phyloP scores from a whole-genome alignment of 768 basidiomycete species.

The Chalciporus chontae region DNA sequence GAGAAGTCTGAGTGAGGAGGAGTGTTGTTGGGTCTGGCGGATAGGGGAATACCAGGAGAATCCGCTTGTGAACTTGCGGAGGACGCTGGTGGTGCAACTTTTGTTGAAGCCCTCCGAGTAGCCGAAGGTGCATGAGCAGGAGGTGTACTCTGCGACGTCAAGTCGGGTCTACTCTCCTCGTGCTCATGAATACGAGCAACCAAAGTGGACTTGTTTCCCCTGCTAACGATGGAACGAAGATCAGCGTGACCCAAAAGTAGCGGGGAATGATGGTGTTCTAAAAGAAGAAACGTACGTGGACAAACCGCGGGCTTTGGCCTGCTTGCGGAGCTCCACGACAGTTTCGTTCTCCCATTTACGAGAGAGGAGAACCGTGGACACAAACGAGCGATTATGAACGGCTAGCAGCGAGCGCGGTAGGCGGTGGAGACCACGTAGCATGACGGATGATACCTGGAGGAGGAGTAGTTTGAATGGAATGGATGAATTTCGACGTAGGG shows the following conservation, averaged over 20 bases:
- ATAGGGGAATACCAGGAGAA: slow-evolving; percentile 43
- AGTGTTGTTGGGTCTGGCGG: slow-evolving; percentile 19
- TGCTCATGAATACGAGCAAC: slow-evolving; percentile 52
- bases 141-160: slow-evolving; percentile 13
- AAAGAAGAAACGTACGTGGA: slow-evolving; percentile 41
- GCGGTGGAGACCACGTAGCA: slow-evolving; percentile 28
- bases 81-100: slow-evolving; percentile 22
- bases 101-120: slow-evolving; percentile 26
- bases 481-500: neutral
- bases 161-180: slow-evolving; percentile 33
- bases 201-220: slow-evolving; percentile 56
- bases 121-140: slow-evolving; percentile 22
- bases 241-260: slow-evolving; percentile 9
- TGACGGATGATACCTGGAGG: slow-evolving; percentile 6
- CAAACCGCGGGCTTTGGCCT: slow-evolving; percentile 54
- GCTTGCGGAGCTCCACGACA: slow-evolving; percentile 46
- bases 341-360: slow-evolving; percentile 54
- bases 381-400: slow-evolving; percentile 33
- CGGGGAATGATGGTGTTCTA: neutral
- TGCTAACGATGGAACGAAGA: slow-evolving; percentile 32
- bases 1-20: slow-evolving; percentile 34
- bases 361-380: slow-evolving; percentile 55
- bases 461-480: neutral
- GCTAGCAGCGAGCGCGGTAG: slow-evolving; percentile 2
- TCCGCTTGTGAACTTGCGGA: slow-evolving; percentile 26